Base-by-base conservation (phyloP, 2,329 filamentous ascomycete genomes). In the Tolypocladium inflatum region DNA sequence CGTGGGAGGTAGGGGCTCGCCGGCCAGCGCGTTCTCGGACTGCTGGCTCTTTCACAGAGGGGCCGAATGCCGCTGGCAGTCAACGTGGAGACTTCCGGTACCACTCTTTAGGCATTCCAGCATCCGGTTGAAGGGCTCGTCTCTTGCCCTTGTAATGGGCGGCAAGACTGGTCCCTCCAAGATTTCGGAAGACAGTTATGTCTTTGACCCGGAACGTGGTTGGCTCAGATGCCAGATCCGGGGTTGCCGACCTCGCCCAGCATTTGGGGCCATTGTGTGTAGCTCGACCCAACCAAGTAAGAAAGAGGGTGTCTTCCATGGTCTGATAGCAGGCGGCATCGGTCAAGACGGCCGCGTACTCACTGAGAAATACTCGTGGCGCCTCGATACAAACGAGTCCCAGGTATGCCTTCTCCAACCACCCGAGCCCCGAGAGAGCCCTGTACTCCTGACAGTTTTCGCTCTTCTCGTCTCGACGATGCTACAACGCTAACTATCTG, bases 1-100 rank as follows among this genome's bases (percentile, higher is more conserved):
- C 53, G 80, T 83, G 37, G 92, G 93, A 30, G 93, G 93, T 6
- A 82, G 92, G 59, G 79, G 81, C n/a, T 93, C 90, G 9, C 91
- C 92, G 5, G 78, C 85, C 15, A 80, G 79, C 37, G 85, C 85
- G 1, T 75, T 90, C 48, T 76, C 76, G 41, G 89, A 94, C 69
- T 91, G 88, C 64, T 97, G 90, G 90, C 64, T 91, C 2, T 83
- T 87, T 62, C 78, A 81, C 56, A 80, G 80, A 55, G 66, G 65
- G 15, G 77, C 77, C 4, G 62, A 66, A 2, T 71, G 70, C 50
- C 70, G 66, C 17, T 96, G 91, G 91, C 77, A 78, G 59, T 79
- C 77, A 62, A 80, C 83, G 17, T 78, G 86, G 59, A 80, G 83
- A 64, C 76, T 96, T n/a, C 86, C 87, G 0, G 66, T 76, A n/a